Evolutionary conservation across 2,329 filamentous ascomycete species (phyloP), one percentile per base, ranked within the genome.

Genomic region (Lecanosticta acicola): DNA sequence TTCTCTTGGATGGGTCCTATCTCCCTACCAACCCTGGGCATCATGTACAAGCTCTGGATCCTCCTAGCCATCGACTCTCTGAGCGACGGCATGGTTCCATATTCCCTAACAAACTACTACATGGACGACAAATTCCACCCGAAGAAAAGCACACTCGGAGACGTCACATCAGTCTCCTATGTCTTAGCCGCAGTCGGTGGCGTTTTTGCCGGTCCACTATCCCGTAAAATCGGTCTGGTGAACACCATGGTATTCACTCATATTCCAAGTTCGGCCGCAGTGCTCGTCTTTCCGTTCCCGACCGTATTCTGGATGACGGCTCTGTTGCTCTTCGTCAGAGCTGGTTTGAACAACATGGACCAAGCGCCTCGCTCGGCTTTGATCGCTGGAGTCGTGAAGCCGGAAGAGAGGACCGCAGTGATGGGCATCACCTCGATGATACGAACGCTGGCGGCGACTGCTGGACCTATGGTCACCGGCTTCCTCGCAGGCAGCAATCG

Each of bases 41-140:
- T 81, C 21, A 69, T 85, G 4, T 62, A 77, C 41, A 78, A 80
- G 40, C 71, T 91, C 0, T 84, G 81, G 59, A 65, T 84, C 5
- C 68, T 91, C 1, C 84, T 88, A 56, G 76, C 75, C 1, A 59
- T 88, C 4, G 85, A 89, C 61, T 77, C 80, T 0, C 77, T 88
- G 46, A 84, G 83, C 1, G 62, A 64, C 16, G 85, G 85, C 1
- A 75, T 90, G 61, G 82, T 81, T 3, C 78, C 65, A 13, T 67
- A 66, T 55, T 66, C 66, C 8, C 56, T 69, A 24, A 74, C 79
- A 52, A 79, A 74, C 46, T 80, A 78, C 60, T 78, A 76, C 62
- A 74, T 81, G 55, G 71, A 74, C 51, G 60, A 64, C 37, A 80
- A 79, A 50, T 81, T 80, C 54, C 56, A 67, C 26, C 65, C 79